A percentile compares a stretch with the other conserved stretches of the same genome.
Conservation (phyloP, 495 filamentous ascomycete species). For the Penicillium malachiteum region DNA sequence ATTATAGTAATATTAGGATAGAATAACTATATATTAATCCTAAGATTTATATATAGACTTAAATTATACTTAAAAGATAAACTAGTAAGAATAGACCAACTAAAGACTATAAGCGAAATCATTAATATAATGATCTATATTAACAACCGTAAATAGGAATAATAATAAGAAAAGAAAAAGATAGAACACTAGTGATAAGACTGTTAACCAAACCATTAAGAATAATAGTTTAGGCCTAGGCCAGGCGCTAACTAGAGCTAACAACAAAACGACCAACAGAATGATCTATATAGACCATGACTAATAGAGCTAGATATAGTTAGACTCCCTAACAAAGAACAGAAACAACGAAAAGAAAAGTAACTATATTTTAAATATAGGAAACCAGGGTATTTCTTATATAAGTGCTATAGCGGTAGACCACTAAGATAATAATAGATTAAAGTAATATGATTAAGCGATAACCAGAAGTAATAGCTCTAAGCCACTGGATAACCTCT, state of each 20-base stretch:
- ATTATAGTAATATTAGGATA: neutral
- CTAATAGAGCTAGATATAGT: neutral
- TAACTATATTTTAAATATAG: neutral
- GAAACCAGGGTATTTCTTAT: neutral
- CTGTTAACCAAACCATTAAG: too few species aligned
- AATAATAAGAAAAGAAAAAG: neutral
- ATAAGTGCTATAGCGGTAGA: neutral
- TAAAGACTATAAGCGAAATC: neutral
- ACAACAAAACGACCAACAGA: neutral
- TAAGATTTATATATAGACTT: neutral
- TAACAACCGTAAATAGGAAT: neutral
- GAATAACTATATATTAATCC: neutral
- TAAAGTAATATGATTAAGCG: too few species aligned
- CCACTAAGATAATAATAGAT: too few species aligned
- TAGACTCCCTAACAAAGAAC: neutral
- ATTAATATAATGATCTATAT: neutral
- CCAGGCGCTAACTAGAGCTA: too few species aligned
- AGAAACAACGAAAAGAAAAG: neutral
- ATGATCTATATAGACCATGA: neutral
- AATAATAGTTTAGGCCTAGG: too few species aligned
- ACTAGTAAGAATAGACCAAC: neutral
- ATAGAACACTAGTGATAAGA: too few species aligned
- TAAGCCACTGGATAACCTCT: too few species aligned
- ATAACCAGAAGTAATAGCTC: too few species aligned
- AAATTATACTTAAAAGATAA: neutral